Percentiles rank a stretch among this genome's conserved stretches.
phyloP scores from a whole-genome alignment of 2,329 filamentous ascomycete species.

The Metarhizium album region DNA sequence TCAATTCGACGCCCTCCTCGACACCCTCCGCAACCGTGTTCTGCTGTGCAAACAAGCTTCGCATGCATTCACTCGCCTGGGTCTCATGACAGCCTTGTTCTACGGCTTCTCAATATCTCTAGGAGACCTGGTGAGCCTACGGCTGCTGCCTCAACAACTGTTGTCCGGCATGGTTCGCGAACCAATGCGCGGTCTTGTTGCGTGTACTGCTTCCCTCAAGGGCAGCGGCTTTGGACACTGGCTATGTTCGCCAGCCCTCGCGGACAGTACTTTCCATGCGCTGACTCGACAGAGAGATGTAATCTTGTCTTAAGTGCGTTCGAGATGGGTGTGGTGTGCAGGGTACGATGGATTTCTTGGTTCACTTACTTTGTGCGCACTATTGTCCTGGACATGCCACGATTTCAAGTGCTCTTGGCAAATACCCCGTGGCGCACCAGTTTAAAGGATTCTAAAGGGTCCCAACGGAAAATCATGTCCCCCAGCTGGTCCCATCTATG shows the following conservation, averaged over 20 bases:
- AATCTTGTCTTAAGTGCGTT: constrained; percentile 30
- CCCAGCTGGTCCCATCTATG: too few species aligned
- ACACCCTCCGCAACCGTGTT: constrained; percentile 33
- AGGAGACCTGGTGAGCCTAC: constrained; percentile 47
- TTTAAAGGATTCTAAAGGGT: too few species aligned
- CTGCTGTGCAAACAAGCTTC: constrained; percentile 44
- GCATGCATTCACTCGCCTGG: constrained; percentile 36
- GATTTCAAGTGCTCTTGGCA: too few species aligned
- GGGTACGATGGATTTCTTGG: constrained; percentile 39
- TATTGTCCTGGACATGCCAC: too few species aligned
- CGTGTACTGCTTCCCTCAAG: constrained; percentile 29
- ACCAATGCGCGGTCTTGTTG: constrained; percentile 30
- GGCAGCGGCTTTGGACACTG: constrained; percentile 32
- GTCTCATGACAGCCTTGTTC: constrained; percentile 42
- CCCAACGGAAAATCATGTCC: too few species aligned
- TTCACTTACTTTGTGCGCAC: too few species aligned
- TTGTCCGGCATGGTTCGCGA: constrained; percentile 50
- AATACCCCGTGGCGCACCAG: too few species aligned
- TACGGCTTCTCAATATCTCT: constrained; percentile 48
- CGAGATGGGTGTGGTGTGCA: constrained; percentile 35
- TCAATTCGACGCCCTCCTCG: constrained; percentile 42
- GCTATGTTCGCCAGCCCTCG: constrained; percentile 38
- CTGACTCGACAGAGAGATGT: constrained; percentile 11
- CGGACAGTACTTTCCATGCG: constrained; percentile 31
- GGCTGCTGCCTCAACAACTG: constrained; percentile 45